These are phyloP conservation scores for Chlorella sp. DNA, from an alignment of 139 green algal species.

Conservation along the genomic window DNA sequence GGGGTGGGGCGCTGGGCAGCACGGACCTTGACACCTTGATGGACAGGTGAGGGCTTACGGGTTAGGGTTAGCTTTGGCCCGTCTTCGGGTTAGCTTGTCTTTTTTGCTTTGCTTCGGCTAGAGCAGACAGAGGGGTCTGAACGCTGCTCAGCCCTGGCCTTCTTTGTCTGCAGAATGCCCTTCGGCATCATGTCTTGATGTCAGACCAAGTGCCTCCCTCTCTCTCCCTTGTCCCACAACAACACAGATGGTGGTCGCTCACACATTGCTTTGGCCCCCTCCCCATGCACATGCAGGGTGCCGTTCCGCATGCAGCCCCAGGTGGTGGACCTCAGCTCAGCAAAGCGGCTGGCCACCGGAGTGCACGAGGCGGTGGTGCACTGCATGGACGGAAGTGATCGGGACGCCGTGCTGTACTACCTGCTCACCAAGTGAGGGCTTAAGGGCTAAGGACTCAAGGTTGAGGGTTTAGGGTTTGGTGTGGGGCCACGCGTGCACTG, in stretches of 20 bases:
- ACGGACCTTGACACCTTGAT: conserved; percentile 72
- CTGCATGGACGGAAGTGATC: conserved; percentile 25
- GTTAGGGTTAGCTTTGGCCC: too few species aligned
- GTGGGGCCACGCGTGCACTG: too few species aligned
- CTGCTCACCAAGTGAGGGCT: conserved; percentile 49
- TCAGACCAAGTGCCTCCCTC: too few species aligned
- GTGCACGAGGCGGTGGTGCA: conserved; percentile 55
- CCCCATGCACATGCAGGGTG: conserved; percentile 9
- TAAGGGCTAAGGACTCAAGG: too few species aligned
- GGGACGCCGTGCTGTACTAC: conserved; percentile 73
- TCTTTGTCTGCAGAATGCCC: too few species aligned
- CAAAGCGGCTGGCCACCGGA: conserved; percentile 43
- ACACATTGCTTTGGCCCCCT: background rate
- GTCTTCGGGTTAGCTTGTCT: too few species aligned
- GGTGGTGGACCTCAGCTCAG: conserved; percentile 76
- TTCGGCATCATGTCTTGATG: too few species aligned
- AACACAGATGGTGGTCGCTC: too few species aligned
- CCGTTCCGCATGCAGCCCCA: conserved; percentile 22
- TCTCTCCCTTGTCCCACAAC: background rate
- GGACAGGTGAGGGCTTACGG: conserved; percentile 52
- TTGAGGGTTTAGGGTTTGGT: too few species aligned
- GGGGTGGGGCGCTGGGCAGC: conserved; percentile 54
- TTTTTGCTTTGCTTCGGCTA: too few species aligned
- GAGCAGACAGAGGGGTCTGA: too few species aligned
- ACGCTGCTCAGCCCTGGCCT: too few species aligned